Evolutionary conservation across 768 basidiomycete genomes (phyloP).

Genomic region (Leccinum obscurum): DNA sequence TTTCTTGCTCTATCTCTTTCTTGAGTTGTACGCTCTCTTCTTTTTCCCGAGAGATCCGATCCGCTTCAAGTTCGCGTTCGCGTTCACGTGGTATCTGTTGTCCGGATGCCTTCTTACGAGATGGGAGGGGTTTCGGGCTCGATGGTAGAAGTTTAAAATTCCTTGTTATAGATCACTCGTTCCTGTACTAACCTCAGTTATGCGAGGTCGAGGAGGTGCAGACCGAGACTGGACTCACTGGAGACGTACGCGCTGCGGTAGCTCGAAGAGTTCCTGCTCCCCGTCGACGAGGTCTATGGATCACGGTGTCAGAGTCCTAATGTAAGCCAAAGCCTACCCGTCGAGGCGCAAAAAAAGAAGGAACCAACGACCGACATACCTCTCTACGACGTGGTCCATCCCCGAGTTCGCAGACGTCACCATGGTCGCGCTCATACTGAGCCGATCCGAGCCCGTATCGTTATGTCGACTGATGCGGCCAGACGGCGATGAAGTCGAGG

Average conservation of each 20-base stretch:
- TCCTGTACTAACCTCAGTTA: conserved; percentile 44
- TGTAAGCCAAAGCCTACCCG: too few species aligned
- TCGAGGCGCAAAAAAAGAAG: too few species aligned
- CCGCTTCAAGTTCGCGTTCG: conserved; percentile 71
- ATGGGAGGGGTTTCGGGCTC: conserved; percentile 52
- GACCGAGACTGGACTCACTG: neutral
- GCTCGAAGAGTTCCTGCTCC: conserved; percentile 87
- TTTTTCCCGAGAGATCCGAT: conserved; percentile 66
- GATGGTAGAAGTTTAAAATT: conserved; percentile 70
- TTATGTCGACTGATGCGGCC: too few species aligned
- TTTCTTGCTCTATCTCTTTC: conserved; percentile 83
- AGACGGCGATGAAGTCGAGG: too few species aligned
- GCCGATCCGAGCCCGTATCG: too few species aligned
- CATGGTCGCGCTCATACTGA: too few species aligned
- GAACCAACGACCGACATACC: too few species aligned
- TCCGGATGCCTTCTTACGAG: conserved; percentile 71
- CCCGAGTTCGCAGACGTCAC: too few species aligned
- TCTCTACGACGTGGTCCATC: too few species aligned
- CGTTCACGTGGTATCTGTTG: too few species aligned
- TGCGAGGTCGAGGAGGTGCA: neutral
- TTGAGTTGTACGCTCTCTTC: conserved; percentile 59
- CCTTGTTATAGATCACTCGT: conserved; percentile 81
- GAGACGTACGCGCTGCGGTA: conserved; percentile 74
- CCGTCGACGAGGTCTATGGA: conserved; percentile 80
- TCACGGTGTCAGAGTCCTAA: conserved; percentile 27